These are phyloP conservation scores for Penicillium robsamsonii DNA, from an alignment of 495 filamentous ascomycete genomes.

Conservation along the genomic window DNA sequence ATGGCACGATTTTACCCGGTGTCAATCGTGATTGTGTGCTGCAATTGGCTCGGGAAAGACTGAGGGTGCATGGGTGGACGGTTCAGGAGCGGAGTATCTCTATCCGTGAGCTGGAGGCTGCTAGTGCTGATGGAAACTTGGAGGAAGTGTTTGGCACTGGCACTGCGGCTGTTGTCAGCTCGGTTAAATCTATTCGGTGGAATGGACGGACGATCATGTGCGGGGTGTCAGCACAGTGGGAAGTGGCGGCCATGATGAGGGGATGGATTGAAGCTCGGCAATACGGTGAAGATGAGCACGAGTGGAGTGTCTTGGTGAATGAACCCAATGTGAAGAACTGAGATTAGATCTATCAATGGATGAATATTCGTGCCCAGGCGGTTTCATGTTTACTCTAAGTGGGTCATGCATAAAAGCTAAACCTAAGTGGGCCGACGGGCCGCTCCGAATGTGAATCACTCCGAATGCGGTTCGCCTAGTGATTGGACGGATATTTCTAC, in stretches of 20 bases:
- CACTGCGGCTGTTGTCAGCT: slow-evolving; percentile 62
- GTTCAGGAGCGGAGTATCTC: slow-evolving; percentile 72
- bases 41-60: slow-evolving; percentile 66
- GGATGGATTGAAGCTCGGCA: slow-evolving; percentile 81
- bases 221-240: slow-evolving; percentile 71
- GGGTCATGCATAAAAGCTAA: neutral
- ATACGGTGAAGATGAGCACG: slow-evolving; percentile 78
- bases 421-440: neutral
- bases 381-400: neutral
- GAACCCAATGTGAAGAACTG: neutral
- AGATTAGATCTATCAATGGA: neutral
- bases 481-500: too few relatives aligned
- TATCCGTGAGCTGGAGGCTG: slow-evolving; percentile 70
- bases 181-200: slow-evolving; percentile 73
- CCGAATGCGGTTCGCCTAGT: neutral
- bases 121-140: slow-evolving; percentile 68
- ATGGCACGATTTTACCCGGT: slow-evolving; percentile 82
- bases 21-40: slow-evolving; percentile 79
- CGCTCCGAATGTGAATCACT: neutral
- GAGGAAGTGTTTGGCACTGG: slow-evolving; percentile 81
- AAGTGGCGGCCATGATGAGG: slow-evolving; percentile 70
- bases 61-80: slow-evolving; percentile 37
- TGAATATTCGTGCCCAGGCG: too few relatives aligned
- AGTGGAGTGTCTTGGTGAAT: slow-evolving; percentile 56
- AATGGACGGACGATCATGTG: slow-evolving; percentile 65